These are phyloP conservation scores for Strigomonas culicis DNA, from an alignment of 208 protist species.

Conservation along the genomic window DNA sequence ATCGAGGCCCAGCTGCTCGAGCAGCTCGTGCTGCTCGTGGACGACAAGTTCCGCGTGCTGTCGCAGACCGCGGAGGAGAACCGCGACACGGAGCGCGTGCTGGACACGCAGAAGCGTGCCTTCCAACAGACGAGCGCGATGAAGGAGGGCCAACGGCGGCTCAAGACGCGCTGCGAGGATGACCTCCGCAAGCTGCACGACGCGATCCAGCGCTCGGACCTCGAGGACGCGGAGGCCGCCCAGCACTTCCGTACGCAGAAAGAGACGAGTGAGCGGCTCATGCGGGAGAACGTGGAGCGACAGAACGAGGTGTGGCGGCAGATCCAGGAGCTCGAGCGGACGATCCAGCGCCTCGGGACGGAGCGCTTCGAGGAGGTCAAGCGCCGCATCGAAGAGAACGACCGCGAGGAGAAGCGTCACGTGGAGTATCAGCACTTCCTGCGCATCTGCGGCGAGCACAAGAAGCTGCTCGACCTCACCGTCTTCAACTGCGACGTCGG, in stretches of 20 bases:
- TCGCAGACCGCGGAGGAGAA: slow-evolving; percentile 66
- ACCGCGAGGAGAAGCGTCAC: slow-evolving; percentile 65
- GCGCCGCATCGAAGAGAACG: slow-evolving; percentile 74
- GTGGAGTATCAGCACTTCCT: slow-evolving; percentile 82
- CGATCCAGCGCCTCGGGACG: slow-evolving; percentile 64
- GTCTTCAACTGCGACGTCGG: slow-evolving; percentile 70
- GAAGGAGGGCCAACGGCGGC: slow-evolving; percentile 57
- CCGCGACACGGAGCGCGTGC: slow-evolving; percentile 45
- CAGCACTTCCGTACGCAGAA: slow-evolving; percentile 59
- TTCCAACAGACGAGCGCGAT: slow-evolving; percentile 63
- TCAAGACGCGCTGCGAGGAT: slow-evolving; percentile 65
- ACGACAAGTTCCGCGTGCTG: slow-evolving; percentile 65
- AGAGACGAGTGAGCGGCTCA: slow-evolving; percentile 56
- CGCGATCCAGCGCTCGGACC: slow-evolving; percentile 62
- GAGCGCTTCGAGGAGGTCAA: slow-evolving; percentile 79
- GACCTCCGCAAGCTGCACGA: slow-evolving; percentile 66
- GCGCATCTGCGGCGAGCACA: slow-evolving; percentile 62
- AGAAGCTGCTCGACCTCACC: slow-evolving; percentile 67
- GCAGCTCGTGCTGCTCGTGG: slow-evolving; percentile 52
- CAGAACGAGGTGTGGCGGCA: slow-evolving; percentile 70
- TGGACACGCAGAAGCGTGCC: slow-evolving; percentile 67
- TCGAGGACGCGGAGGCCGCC: slow-evolving; percentile 68
- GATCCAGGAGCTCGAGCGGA: slow-evolving; percentile 69
- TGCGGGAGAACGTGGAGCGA: slow-evolving; percentile 53
- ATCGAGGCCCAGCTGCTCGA: slow-evolving; percentile 75